Evolutionary conservation across 2,329 filamentous ascomycete species (phyloP).

Genomic region (Mollisia scopiformis): DNA sequence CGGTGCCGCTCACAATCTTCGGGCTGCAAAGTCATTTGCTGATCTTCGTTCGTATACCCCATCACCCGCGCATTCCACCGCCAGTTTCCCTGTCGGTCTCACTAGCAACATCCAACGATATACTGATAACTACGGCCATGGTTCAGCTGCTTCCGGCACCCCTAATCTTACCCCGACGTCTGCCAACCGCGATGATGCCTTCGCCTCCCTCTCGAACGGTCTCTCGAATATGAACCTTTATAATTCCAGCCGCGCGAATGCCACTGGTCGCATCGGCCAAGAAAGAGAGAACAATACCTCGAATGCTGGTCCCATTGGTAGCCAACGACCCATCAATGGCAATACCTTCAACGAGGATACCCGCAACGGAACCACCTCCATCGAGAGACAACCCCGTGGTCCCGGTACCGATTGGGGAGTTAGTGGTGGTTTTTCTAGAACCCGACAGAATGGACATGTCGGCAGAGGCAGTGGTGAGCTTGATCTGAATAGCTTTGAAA

Average conservation of each 20-base stretch:
- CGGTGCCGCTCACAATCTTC: constrained; percentile 76
- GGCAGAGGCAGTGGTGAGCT: constrained; percentile 59
- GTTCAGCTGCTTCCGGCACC: constrained; percentile 63
- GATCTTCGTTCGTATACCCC: constrained; percentile 94
- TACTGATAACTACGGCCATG: constrained; percentile 54
- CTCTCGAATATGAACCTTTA: constrained; percentile 60
- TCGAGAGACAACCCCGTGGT: constrained; percentile 65
- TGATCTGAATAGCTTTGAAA: constrained; percentile 28
- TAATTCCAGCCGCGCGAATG: constrained; percentile 39
- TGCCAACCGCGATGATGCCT: constrained; percentile 42
- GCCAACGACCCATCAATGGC: constrained; percentile 57
- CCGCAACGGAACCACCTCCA: constrained; percentile 35
- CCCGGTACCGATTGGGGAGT: constrained; percentile 60
- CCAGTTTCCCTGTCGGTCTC: constrained; percentile 77
- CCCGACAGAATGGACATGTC: constrained; percentile 62
- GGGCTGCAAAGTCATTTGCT: constrained; percentile 94
- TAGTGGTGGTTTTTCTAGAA: constrained; percentile 55
- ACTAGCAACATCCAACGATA: constrained; percentile 65
- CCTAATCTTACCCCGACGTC: constrained; percentile 78
- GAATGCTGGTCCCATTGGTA: constrained; percentile 62
- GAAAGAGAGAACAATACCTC: constrained; percentile 47
- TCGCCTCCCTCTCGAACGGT: constrained; percentile 44
- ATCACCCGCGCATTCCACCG: constrained; percentile 86
- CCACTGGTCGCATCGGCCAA: constrained; percentile 49
- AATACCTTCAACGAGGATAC: constrained; percentile 29